Evolutionary conservation across 192 early-diverging fungal species (phyloP).

Genomic region (Lobosporangium transversale): DNA sequence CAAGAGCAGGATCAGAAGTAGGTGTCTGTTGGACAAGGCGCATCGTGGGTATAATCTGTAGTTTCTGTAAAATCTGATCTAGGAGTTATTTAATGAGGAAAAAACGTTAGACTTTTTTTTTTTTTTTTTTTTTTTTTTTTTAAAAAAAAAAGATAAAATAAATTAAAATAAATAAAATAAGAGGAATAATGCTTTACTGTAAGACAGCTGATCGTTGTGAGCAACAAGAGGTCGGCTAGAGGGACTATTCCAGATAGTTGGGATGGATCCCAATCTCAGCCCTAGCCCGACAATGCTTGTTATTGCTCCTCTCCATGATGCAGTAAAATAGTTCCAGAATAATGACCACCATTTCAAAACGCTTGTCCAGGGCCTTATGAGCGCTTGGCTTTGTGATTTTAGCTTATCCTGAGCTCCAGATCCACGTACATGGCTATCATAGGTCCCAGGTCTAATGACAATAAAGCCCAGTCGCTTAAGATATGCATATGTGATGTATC

Average conservation of each 20-base stretch:
- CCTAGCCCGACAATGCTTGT: background rate
- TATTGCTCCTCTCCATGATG: background rate
- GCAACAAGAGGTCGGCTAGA: slow-evolving; percentile 15
- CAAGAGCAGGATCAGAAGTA: background rate
- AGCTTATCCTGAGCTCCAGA: background rate
- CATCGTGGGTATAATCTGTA: slow-evolving; percentile 47
- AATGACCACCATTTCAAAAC: background rate
- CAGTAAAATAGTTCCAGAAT: background rate
- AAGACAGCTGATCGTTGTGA: slow-evolving; percentile 7
- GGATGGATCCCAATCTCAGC: background rate
- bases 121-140: too few species aligned
- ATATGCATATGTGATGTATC: slow-evolving; percentile 55
- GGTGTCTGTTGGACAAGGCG: background rate
- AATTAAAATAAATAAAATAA: too few species aligned
- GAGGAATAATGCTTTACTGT: slow-evolving; percentile 15
- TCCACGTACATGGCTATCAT: slow-evolving; percentile 2
- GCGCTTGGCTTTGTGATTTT: background rate
- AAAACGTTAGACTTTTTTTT: too few species aligned
- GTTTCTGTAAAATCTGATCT: slow-evolving; percentile 48
- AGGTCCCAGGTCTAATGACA: slow-evolving; percentile 49
- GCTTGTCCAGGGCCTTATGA: background rate
- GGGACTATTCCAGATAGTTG: background rate
- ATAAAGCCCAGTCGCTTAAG: slow-evolving; percentile 63
- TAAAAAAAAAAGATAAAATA: background rate
- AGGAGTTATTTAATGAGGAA: too few species aligned